Evolutionary conservation across 257 asterid genomes (phyloP), one percentile per base, ranked within the genome.

Genomic region (Solanum peruvianum): DNA sequence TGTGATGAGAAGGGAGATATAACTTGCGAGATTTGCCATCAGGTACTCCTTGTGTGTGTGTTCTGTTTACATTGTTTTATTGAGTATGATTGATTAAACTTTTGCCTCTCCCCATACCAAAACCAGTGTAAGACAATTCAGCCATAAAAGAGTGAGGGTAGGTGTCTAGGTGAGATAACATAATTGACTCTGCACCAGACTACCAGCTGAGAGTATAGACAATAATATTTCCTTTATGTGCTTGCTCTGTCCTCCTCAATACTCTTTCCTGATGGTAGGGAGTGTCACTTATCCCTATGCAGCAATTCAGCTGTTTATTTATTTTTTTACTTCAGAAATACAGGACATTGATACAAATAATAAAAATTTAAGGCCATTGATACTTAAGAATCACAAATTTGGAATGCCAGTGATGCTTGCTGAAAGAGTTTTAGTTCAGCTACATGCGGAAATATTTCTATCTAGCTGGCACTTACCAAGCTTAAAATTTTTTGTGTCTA

Each of bases 1-100:
- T 92, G 94, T 60, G 89, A 92, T 89, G 94, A 92, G 87, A 92
- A 92, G 82, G 94, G 94, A 66, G 91, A 91, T 72, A 89, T 88
- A 81, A 92, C 88, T 66, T 92, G 94, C 33, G 94, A 92, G 92
- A 92, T 92, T 39, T 92, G 94, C 83, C 92, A 89, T 85, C 94
- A 92, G 91, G 94, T 91, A 49, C 39, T 67, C 23, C 70, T n/a
- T n/a, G n/a, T 42, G 29, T 42, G 64, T 25, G 37, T 85, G 15
- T 70, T 67, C 70, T 67, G 7, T 31, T 47, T 49, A 18, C 69
- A 10, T 49, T 13, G 27, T 49, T 81, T 52, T 52, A 29, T 81
- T 49, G 69, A 2, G 31, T 49, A 18, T 81, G 85, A 81, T 49
- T 49, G 42, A 31, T 81, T 75, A 49, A 49, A 11, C 85, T 18